These are phyloP conservation scores for Blastocystis sp. DNA, from an alignment of 352 stramenopile genomes.

Conservation along the genomic window DNA sequence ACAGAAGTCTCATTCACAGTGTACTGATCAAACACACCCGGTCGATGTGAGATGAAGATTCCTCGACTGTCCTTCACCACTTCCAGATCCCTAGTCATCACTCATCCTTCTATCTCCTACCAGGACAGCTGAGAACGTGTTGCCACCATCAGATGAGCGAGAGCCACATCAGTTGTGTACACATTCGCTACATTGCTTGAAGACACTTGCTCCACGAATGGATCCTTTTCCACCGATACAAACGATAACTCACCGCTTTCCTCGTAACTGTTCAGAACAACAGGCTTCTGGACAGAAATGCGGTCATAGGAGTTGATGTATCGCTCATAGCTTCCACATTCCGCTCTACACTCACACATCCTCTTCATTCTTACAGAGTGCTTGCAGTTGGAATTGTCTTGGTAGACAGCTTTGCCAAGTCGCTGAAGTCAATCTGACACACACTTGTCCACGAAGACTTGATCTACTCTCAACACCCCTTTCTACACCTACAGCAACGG, in stretches of 20 bases:
- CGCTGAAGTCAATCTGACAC: not conserved
- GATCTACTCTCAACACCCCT: not conserved
- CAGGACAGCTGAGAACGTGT: conserved; percentile 87
- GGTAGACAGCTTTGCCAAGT: not conserved
- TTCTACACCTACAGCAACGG: not conserved
- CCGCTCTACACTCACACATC: conserved; percentile 53
- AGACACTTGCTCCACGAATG: conserved; percentile 82
- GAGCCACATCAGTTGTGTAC: conserved; percentile 89
- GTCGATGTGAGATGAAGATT: conserved; percentile 80
- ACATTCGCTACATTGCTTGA: conserved; percentile 81
- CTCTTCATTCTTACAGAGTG: not conserved
- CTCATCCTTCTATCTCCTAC: conserved; percentile 65
- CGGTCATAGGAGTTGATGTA: conserved; percentile 88
- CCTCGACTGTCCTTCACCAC: conserved; percentile 69
- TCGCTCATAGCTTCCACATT: conserved; percentile 82
- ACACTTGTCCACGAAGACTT: not conserved
- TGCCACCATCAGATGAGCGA: conserved; percentile 89
- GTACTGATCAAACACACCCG: conserved; percentile 76
- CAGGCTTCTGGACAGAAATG: conserved; percentile 76
- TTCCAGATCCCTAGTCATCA: conserved; percentile 2
- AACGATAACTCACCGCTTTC: conserved; percentile 85
- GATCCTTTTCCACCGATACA: conserved; percentile 88
- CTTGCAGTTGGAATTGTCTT: not conserved
- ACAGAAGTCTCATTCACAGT: conserved; percentile 77
- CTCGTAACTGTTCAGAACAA: conserved; percentile 69